Conservation (phyloP, 257 asterid genomes). For the Nyctanthes arbortristis region DNA sequence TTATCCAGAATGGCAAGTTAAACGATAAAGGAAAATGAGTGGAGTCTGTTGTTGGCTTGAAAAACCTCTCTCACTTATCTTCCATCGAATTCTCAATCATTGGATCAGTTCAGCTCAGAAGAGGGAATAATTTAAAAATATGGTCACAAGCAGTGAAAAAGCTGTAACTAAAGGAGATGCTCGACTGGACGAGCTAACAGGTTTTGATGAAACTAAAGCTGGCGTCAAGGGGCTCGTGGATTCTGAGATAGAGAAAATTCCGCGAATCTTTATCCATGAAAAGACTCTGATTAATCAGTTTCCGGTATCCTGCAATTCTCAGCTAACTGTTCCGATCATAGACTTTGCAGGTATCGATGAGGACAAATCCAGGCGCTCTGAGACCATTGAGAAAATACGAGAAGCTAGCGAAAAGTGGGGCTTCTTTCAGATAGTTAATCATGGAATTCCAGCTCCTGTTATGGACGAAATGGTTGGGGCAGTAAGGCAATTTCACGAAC, state of each 20-base stretch:
- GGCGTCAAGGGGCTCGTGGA: constrained; percentile 31
- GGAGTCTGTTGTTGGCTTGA: not conserved
- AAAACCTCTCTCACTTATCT: not conserved
- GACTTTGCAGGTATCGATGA: constrained; percentile 2
- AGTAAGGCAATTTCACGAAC: constrained; percentile 23
- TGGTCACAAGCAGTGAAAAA: not conserved
- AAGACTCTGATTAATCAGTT: not conserved
- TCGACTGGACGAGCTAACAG: constrained; percentile 4
- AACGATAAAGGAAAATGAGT: not conserved
- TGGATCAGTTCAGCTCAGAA: not conserved
- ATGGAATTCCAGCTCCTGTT: constrained; percentile 14
- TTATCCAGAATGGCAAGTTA: too few relatives aligned
- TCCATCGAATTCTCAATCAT: not conserved
- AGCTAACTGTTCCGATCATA: constrained; percentile 9
- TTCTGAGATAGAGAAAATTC: constrained; percentile 14
- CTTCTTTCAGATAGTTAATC: constrained; percentile 29
- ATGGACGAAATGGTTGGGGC: constrained; percentile 21
- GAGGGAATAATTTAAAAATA: not conserved
- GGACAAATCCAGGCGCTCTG: not conserved
- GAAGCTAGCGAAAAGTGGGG: constrained; percentile 25
- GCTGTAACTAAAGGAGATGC: not conserved
- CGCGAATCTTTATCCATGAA: constrained; percentile 20
- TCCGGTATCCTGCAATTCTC: not conserved
- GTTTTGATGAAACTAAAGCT: constrained; percentile 26
- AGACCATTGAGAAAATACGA: constrained; percentile 11